phyloP scores from a whole-genome alignment of 2,329 filamentous ascomycete genomes.

The Blastomyces silverae region DNA sequence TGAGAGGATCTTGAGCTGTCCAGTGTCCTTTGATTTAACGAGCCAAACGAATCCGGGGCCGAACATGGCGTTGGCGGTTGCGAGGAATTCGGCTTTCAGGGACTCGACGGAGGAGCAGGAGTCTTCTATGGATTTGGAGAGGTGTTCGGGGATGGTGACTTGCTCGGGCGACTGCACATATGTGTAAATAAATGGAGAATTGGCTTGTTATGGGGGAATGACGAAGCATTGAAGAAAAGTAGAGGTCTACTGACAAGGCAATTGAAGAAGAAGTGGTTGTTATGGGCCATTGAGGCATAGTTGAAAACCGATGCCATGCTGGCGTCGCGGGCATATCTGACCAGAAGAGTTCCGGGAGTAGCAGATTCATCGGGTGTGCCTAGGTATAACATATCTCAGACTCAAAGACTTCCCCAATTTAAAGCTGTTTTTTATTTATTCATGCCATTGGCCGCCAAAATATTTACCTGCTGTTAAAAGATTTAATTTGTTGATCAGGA shows the following conservation, averaged over 20 bases:
- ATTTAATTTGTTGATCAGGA: slow-evolving; percentile 71
- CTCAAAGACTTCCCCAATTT: background rate
- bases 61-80: slow-evolving; percentile 84
- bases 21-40: slow-evolving; percentile 52
- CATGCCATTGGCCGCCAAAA: slow-evolving; percentile 10
- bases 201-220: slow-evolving; percentile 19
- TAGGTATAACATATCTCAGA: slow-evolving; percentile 30
- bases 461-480: slow-evolving; percentile 60
- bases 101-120: slow-evolving; percentile 79
- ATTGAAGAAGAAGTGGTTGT: slow-evolving; percentile 60
- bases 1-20: slow-evolving; percentile 60
- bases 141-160: slow-evolving; percentile 49
- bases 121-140: slow-evolving; percentile 55
- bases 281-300: slow-evolving; percentile 91
- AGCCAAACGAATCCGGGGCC: slow-evolving; percentile 97
- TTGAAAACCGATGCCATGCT: slow-evolving; percentile 78
- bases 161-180: slow-evolving; percentile 35
- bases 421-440: background rate
- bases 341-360: slow-evolving; percentile 59
- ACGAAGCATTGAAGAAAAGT: slow-evolving; percentile 62
- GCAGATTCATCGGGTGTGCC: slow-evolving; percentile 59
- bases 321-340: slow-evolving; percentile 72
- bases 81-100: slow-evolving; percentile 69
- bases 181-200: slow-evolving; percentile 2
- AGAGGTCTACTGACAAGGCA: slow-evolving; percentile 40